Conservation (phyloP, 768 basidiomycete genomes). For the Arthromyces matolae region DNA sequence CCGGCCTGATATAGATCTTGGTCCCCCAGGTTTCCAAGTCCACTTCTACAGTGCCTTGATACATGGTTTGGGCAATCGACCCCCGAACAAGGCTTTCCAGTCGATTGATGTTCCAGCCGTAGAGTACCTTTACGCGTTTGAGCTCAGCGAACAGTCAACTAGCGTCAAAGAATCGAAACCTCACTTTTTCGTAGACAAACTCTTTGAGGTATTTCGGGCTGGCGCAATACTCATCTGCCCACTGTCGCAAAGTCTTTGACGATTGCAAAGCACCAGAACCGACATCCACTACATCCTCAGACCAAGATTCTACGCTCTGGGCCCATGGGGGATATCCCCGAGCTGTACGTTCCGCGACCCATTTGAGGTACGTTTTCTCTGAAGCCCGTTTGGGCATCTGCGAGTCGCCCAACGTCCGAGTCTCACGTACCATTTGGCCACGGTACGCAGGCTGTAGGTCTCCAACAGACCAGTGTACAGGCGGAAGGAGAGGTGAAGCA, state of each 20-base stretch:
- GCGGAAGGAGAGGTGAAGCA: slow-evolving; percentile 36
- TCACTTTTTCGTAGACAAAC: slow-evolving; percentile 69
- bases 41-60: slow-evolving; percentile 45
- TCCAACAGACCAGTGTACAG: slow-evolving; percentile 50
- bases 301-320: slow-evolving; percentile 15
- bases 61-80: slow-evolving; percentile 41
- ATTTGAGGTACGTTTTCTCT: slow-evolving; percentile 38
- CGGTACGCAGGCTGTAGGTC: slow-evolving; percentile 59
- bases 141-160: slow-evolving; percentile 1
- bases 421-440: slow-evolving; percentile 51
- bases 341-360: slow-evolving; percentile 40
- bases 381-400: slow-evolving; percentile 37
- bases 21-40: slow-evolving; percentile 43
- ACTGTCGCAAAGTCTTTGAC: slow-evolving; percentile 62
- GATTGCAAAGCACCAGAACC: slow-evolving; percentile 36
- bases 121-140: slow-evolving; percentile 29
- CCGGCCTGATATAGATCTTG: slow-evolving; percentile 62
- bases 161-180: slow-evolving; percentile 3
- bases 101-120: slow-evolving; percentile 45
- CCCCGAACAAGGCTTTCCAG: slow-evolving; percentile 38
- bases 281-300: slow-evolving; percentile 14
- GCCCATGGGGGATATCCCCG: slow-evolving; percentile 51
- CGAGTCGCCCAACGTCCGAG: slow-evolving; percentile 34
- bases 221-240: slow-evolving; percentile 82
- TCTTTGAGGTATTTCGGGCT: slow-evolving; percentile 72